Evolutionary conservation across 495 filamentous ascomycete genomes (phyloP).

Genomic region (Penicilliopsis zonata): DNA sequence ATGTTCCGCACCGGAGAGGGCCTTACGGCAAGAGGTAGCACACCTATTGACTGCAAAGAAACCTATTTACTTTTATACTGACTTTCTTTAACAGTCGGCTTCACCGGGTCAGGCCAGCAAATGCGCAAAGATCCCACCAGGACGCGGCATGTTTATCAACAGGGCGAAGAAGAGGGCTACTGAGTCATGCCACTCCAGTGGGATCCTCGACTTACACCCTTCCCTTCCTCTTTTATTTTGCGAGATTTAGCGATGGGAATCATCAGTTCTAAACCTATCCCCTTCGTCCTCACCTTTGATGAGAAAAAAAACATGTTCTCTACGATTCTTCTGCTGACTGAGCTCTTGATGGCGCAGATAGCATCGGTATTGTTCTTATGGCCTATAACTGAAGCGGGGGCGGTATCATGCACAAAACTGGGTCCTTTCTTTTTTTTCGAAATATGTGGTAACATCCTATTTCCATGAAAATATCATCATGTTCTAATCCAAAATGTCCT

Average conservation of each 20-base stretch:
- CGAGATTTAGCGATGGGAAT: conserved; percentile 4
- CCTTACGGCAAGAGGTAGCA: conserved; percentile 77
- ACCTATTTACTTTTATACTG: no score
- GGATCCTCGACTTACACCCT: neutral
- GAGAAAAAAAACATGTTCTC: conserved; percentile 2
- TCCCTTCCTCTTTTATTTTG: neutral
- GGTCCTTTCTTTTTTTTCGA: no score
- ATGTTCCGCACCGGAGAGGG: conserved; percentile 93
- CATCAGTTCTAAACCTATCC: conserved; percentile 7
- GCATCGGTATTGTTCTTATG: conserved; percentile 6
- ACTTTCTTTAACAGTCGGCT: conserved; percentile 54
- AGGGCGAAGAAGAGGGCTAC: conserved; percentile 59
- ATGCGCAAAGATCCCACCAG: conserved; percentile 88
- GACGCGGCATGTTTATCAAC: conserved; percentile 76
- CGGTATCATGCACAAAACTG: conserved; percentile 2
- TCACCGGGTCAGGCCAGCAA: conserved; percentile 84
- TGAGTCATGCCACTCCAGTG: conserved; percentile 6
- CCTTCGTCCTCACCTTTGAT: conserved; percentile 4
- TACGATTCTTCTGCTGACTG: conserved; percentile 22
- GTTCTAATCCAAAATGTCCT: neutral
- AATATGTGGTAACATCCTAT: conserved; percentile 3
- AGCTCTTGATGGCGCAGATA: conserved; percentile 18
- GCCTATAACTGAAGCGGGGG: neutral
- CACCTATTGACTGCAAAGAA: no score
- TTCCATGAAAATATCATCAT: neutral